Conservation (phyloP, 2,329 filamentous ascomycete species). For the Apiospora marii region DNA sequence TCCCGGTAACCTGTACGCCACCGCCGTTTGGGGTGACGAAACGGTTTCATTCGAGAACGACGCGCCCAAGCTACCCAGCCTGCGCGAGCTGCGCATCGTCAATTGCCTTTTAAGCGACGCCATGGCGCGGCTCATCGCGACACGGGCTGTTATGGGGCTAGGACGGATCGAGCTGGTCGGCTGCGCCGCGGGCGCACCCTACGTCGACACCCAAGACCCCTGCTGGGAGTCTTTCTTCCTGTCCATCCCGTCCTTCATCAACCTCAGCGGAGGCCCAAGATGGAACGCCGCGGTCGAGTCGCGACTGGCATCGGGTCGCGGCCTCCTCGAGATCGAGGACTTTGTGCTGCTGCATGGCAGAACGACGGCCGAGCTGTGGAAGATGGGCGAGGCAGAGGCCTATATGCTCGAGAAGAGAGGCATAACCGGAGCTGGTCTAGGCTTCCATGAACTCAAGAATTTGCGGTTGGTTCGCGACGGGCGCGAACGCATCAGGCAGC, state of each 20-base stretch:
- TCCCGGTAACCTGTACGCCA: neutral
- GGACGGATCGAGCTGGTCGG: neutral
- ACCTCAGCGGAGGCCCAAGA: neutral
- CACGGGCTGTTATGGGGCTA: neutral
- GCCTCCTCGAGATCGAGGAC: neutral
- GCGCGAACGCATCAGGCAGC: neutral
- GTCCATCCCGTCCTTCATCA: neutral
- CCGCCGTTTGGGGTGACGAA: neutral
- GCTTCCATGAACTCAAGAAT: neutral
- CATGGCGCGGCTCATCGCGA: neutral
- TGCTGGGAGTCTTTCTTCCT: neutral
- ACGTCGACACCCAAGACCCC: neutral
- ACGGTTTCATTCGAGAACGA: neutral
- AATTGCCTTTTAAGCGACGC: neutral
- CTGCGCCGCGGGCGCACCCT: neutral
- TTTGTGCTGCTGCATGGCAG: neutral
- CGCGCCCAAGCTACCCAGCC: neutral
- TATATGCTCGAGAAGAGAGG: neutral
- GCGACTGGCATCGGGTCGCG: neutral
- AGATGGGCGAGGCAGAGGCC: neutral
- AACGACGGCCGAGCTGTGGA: neutral
- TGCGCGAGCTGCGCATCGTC: neutral
- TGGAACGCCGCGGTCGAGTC: neutral
- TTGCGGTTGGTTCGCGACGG: neutral
- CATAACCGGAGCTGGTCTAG: too few relatives aligned